Evolutionary conservation across 495 filamentous ascomycete genomes (phyloP).

Genomic region (Apiosordaria backusii): DNA sequence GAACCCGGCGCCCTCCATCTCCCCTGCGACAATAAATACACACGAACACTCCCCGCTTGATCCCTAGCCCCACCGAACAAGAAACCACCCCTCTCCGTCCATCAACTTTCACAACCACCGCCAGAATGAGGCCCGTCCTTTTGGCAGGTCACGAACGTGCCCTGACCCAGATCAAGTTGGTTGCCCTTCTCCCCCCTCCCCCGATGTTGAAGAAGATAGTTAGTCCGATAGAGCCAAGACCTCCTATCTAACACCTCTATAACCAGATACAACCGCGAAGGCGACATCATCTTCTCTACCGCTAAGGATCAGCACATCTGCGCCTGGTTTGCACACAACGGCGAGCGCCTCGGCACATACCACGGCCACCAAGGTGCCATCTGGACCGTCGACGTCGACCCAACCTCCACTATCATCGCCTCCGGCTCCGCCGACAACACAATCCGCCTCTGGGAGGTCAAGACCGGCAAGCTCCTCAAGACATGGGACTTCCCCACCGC

Average conservation of each 20-base stretch:
- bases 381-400: slow-evolving; percentile 98
- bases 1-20: slow-evolving; percentile 8
- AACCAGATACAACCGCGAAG: slow-evolving; percentile 82
- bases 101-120: slow-evolving; percentile 10
- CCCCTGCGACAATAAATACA: slow-evolving; percentile 5
- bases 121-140: slow-evolving; percentile 88
- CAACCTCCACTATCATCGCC: slow-evolving; percentile 87
- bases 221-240: neutral
- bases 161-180: slow-evolving; percentile 93
- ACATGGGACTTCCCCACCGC: slow-evolving; percentile 95
- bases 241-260: slow-evolving; percentile 23
- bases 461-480: slow-evolving; percentile 88
- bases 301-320: slow-evolving; percentile 97
- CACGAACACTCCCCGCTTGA: neutral
- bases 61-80: neutral
- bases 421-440: slow-evolving; percentile 98
- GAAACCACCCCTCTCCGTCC: neutral
- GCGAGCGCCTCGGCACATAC: slow-evolving; percentile 93
- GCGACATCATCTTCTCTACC: slow-evolving; percentile 95
- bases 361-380: slow-evolving; percentile 94
- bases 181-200: slow-evolving; percentile 5
- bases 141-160: slow-evolving; percentile 97
- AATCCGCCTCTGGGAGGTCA: slow-evolving; percentile 93
- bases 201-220: too few species aligned
- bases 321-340: slow-evolving; percentile 91